Conservation (phyloP, 2,329 filamentous ascomycete genomes). For the Fusarium miscanthi region DNA sequence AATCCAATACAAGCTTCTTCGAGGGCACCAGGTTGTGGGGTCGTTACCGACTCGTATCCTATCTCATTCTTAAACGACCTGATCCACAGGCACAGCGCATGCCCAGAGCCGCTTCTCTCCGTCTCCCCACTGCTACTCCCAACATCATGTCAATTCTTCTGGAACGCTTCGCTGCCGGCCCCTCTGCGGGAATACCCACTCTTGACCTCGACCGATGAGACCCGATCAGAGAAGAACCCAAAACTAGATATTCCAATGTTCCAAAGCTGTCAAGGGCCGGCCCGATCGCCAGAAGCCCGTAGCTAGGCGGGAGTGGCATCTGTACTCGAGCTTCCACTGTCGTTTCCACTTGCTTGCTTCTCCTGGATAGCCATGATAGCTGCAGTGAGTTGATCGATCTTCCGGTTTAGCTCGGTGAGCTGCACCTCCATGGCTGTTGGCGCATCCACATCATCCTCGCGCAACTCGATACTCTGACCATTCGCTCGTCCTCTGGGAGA, state of each 20-base stretch:
- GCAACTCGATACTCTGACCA: constrained; percentile 25
- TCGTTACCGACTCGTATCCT: constrained; percentile 1
- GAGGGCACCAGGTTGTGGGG: background rate
- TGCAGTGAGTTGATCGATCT: constrained; percentile 69
- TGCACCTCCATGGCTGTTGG: constrained; percentile 60
- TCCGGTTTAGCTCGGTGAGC: constrained; percentile 64
- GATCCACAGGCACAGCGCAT: constrained; percentile 20
- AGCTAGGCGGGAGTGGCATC: constrained; percentile 21
- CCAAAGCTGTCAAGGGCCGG: constrained; percentile 7
- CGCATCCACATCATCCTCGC: constrained; percentile 54
- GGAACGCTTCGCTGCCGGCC: constrained; percentile 21
- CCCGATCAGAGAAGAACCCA: constrained; percentile 9
- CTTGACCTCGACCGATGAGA: constrained; percentile 31
- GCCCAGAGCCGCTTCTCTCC: constrained; percentile 34
- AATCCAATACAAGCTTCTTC: background rate
- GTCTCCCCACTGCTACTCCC: constrained; percentile 25
- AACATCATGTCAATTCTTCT: constrained; percentile 19
- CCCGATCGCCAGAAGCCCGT: constrained; percentile 10
- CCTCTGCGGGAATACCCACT: constrained; percentile 19
- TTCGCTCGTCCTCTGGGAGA: constrained; percentile 31
- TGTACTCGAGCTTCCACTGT: constrained; percentile 8
- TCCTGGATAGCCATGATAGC: constrained; percentile 63
- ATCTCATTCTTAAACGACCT: constrained; percentile 1
- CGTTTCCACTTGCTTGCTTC: constrained; percentile 36
- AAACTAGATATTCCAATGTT: background rate